Evolutionary conservation across 2,329 filamentous ascomycete species (phyloP).

Genomic region (Ascocoryne sarcoides): DNA sequence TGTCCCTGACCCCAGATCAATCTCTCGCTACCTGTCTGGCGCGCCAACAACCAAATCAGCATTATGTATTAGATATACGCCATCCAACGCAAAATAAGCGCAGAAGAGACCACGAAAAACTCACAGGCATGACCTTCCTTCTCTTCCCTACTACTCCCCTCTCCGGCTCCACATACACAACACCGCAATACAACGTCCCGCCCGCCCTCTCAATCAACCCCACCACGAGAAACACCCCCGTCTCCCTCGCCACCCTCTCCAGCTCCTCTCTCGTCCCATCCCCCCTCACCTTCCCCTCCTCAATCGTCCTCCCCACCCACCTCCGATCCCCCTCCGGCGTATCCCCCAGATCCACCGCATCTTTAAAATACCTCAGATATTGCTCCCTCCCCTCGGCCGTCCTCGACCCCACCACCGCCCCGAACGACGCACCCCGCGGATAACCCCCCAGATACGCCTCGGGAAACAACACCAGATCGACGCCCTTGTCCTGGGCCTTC

Average conservation of each 20-base stretch:
- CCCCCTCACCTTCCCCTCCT: conserved; percentile 42
- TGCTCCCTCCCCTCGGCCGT: conserved; percentile 66
- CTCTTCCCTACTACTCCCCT: conserved; percentile 72
- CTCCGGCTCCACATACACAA: conserved; percentile 70
- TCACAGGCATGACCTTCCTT: conserved; percentile 81
- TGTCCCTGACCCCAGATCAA: conserved; percentile 85
- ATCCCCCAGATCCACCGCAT: conserved; percentile 77
- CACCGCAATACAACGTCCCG: conserved; percentile 76
- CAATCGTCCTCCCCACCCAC: conserved; percentile 53
- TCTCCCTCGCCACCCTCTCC: conserved; percentile 66
- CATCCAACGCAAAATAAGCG: neutral
- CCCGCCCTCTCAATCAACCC: conserved; percentile 73
- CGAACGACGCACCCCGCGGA: conserved; percentile 72
- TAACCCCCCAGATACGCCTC: conserved; percentile 92
- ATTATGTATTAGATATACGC: neutral
- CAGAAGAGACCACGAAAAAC: neutral
- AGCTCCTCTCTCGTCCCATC: conserved; percentile 74
- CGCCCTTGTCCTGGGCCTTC: conserved; percentile 45
- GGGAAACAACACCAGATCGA: conserved; percentile 75
- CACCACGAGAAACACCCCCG: conserved; percentile 72
- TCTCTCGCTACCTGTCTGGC: conserved; percentile 64
- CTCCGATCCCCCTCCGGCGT: conserved; percentile 59
- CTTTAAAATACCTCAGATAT: conserved; percentile 70
- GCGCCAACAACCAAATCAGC: conserved; percentile 3
- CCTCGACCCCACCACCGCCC: conserved; percentile 63